Percentiles rank a stretch among this genome's conserved stretches.
These are phyloP conservation scores for Acaromyces ingoldii DNA, from an alignment of 1,284 basidiomycete genomes.

Conservation along the genomic window DNA sequence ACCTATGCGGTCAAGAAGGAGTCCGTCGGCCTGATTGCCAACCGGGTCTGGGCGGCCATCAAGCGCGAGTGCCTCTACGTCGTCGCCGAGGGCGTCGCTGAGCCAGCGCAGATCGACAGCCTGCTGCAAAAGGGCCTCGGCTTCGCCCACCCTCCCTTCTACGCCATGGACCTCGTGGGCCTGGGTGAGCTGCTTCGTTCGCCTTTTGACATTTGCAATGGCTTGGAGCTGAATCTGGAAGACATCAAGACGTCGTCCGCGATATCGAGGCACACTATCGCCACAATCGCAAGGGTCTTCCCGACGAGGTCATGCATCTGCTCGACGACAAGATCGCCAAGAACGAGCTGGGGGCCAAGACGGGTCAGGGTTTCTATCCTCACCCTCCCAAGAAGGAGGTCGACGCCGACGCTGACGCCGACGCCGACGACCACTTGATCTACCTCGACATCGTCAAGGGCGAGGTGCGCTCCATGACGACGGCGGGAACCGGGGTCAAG, in stretches of 20 bases:
- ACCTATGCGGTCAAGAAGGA: constrained; percentile 6
- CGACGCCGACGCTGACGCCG: constrained; percentile 3
- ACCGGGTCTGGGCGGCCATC: constrained; percentile 12
- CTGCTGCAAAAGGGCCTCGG: not conserved
- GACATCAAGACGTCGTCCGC: constrained; percentile 3
- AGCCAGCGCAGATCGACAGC: not conserved
- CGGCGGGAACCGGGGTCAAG: not conserved
- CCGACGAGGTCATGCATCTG: constrained; percentile 8
- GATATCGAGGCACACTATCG: constrained; percentile 9
- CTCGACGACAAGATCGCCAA: not conserved
- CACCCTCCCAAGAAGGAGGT: constrained; percentile 4
- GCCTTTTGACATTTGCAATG: no score
- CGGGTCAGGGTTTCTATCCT: constrained; percentile 15
- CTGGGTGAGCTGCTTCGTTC: no score
- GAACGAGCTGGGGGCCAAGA: constrained; percentile 1
- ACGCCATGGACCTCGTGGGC: constrained; percentile 9
- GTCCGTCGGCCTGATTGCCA: constrained; percentile 10
- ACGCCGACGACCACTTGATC: constrained; percentile 8
- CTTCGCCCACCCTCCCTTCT: constrained; percentile 3
- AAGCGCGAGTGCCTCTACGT: constrained; percentile 64
- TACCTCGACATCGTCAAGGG: constrained; percentile 8
- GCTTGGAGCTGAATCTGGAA: no score
- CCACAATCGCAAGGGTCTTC: not conserved
- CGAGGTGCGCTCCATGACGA: constrained; percentile 7
- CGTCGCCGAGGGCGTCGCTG: constrained; percentile 58